These are phyloP conservation scores for Pseudogymnoascus sp. DNA, from an alignment of 2,329 filamentous ascomycete species.

Conservation along the genomic window DNA sequence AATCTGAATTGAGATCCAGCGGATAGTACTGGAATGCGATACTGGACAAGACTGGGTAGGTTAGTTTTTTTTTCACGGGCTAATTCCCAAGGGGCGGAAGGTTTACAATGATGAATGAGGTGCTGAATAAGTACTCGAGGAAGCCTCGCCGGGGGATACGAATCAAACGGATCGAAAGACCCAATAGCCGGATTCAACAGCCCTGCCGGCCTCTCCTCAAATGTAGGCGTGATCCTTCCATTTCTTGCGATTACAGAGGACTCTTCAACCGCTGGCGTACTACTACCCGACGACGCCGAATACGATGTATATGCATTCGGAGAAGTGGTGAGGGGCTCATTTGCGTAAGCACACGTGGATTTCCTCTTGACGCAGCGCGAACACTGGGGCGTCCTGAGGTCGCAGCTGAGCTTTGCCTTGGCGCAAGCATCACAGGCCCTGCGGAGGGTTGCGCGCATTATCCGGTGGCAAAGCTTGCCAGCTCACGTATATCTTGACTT, in stretches of 20 bases:
- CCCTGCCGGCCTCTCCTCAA: neutral
- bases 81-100: neutral
- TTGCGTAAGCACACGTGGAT: slow-evolving; percentile 42
- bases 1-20: slow-evolving; percentile 41
- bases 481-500: neutral
- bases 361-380: slow-evolving; percentile 45
- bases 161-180: slow-evolving; percentile 47
- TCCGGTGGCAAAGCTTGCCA: neutral
- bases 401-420: slow-evolving; percentile 47
- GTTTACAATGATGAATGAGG: slow-evolving; percentile 48
- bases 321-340: slow-evolving; percentile 38
- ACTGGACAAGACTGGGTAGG: slow-evolving; percentile 41
- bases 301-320: neutral
- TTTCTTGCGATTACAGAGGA: neutral
- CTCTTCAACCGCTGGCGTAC: slow-evolving; percentile 1
- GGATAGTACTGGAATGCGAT: slow-evolving; percentile 55
- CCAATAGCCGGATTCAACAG: slow-evolving; percentile 24
- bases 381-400: slow-evolving; percentile 45
- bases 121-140: slow-evolving; percentile 42
- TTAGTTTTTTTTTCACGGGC: slow-evolving; percentile 10
- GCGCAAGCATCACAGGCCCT: slow-evolving; percentile 49
- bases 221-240: neutral
- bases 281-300: slow-evolving; percentile 10
- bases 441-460: slow-evolving; percentile 48
- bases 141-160: slow-evolving; percentile 45